Percentiles rank a stretch among this genome's conserved stretches.
Conservation (phyloP, 2,329 filamentous ascomycete species). For the Xylariaceae sp. region DNA sequence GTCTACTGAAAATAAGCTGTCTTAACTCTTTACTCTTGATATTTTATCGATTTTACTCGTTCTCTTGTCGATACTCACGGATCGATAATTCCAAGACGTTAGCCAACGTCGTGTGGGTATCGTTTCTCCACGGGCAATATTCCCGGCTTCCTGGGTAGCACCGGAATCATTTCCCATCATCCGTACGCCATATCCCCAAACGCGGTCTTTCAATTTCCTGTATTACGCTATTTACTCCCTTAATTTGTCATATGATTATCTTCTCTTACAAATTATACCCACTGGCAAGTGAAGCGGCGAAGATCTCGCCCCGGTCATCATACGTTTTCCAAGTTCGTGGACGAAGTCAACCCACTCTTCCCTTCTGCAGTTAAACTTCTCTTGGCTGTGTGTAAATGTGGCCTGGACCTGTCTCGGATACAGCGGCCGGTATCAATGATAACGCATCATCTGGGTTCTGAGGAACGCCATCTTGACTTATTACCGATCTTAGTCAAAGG, state of each 20-base stretch:
- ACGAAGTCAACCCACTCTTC: too few relatives aligned
- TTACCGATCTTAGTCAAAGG: too few relatives aligned
- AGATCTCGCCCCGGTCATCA: background rate
- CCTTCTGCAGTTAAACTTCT: too few relatives aligned
- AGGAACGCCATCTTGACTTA: too few relatives aligned
- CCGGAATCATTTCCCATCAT: constrained; percentile 4
- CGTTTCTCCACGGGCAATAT: constrained; percentile 1
- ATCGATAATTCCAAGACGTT: too few relatives aligned
- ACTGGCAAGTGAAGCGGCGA: constrained; percentile 18
- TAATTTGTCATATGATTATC: background rate
- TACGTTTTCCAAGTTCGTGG: too few relatives aligned
- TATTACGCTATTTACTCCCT: background rate
- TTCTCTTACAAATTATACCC: constrained; percentile 17
- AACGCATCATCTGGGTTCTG: too few relatives aligned
- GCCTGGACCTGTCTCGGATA: too few relatives aligned
- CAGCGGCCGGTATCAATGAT: too few relatives aligned
- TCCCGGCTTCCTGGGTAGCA: background rate
- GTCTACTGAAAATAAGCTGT: background rate
- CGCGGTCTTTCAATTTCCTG: background rate
- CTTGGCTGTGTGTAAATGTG: too few relatives aligned
- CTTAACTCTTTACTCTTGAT: background rate
- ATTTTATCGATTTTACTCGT: background rate
- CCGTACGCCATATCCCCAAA: constrained; percentile 9
- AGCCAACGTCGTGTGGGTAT: background rate
- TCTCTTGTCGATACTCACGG: too few relatives aligned